Conservation (phyloP, 202 grass and related monocot genomes). For the Hordeum pubiflorum region DNA sequence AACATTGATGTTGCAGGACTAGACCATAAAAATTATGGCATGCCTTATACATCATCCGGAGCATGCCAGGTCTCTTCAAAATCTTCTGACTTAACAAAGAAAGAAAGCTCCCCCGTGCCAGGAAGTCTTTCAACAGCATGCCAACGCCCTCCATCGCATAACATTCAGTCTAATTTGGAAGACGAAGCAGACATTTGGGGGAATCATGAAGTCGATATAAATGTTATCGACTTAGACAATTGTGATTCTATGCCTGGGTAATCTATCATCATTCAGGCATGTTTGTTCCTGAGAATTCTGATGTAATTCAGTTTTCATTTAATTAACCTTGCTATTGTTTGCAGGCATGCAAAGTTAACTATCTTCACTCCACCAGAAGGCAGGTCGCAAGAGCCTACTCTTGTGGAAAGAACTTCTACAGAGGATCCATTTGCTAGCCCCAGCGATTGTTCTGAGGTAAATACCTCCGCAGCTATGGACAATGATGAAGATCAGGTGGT, state of each 20-base stretch:
- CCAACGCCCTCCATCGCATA: background rate
- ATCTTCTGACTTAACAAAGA: constrained; percentile 23
- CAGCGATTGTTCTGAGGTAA: constrained; percentile 20
- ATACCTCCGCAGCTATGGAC: constrained; percentile 4
- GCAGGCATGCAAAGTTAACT: constrained; percentile 43
- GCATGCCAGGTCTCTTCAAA: constrained; percentile 20
- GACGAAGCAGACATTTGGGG: background rate
- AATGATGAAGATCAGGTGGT: constrained; percentile 10
- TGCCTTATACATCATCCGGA: constrained; percentile 25
- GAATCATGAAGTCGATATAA: constrained; percentile 11
- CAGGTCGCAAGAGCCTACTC: constrained; percentile 11
- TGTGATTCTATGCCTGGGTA: constrained; percentile 32
- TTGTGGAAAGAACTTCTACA: constrained; percentile 12
- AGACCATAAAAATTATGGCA: constrained; percentile 12
- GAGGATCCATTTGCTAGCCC: constrained; percentile 23
- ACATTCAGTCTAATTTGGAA: constrained; percentile 16
- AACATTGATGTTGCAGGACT: constrained; percentile 6
- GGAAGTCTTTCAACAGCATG: background rate
- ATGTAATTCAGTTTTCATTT: constrained; percentile 8
- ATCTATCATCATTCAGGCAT: constrained; percentile 28
- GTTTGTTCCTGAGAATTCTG: background rate
- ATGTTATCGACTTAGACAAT: constrained; percentile 32
- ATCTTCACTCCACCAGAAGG: constrained; percentile 33
- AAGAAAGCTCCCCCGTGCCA: background rate
- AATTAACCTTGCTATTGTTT: constrained; percentile 13